Conservation (phyloP, 2,329 filamentous ascomycete species). For the Pezicula rhizophila region DNA sequence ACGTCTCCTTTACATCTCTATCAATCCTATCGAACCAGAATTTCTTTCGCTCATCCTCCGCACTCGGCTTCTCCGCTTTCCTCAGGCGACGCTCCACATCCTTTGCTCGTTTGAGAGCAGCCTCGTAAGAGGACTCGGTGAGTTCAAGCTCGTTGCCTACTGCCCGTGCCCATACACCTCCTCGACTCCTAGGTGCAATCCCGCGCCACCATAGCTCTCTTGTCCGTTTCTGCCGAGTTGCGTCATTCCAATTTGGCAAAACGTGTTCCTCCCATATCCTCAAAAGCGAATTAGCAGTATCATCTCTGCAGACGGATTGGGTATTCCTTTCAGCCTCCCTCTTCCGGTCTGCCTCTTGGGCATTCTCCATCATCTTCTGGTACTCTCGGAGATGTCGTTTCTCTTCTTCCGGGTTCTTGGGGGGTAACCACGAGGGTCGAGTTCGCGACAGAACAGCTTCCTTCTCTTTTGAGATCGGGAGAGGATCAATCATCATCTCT, state of each 20-base stretch:
- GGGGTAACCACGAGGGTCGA: conserved; percentile 76
- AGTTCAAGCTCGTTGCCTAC: conserved; percentile 29
- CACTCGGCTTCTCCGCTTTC: conserved; percentile 23
- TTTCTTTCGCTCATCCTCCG: conserved; percentile 48
- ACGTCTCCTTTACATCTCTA: conserved; percentile 60
- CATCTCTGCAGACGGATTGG: conserved; percentile 48
- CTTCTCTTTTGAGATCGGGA: conserved; percentile 81
- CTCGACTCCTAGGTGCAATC: conserved; percentile 61
- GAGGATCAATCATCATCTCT: conserved; percentile 77
- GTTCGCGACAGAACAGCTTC: conserved; percentile 77
- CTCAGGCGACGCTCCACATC: conserved; percentile 44
- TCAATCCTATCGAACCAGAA: conserved; percentile 60
- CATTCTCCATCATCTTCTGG: conserved; percentile 71
- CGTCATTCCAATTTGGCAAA: conserved; percentile 67
- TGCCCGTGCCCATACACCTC: conserved; percentile 26
- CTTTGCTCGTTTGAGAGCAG: conserved; percentile 62
- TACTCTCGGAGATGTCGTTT: conserved; percentile 81
- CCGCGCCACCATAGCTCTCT: conserved; percentile 80
- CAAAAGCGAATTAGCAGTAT: conserved; percentile 46
- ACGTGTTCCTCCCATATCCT: conserved; percentile 72
- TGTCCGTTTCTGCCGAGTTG: conserved; percentile 62
- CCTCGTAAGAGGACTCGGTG: conserved; percentile 60
- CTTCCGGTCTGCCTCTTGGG: conserved; percentile 53
- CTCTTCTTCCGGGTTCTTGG: conserved; percentile 87
- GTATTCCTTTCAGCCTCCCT: conserved; percentile 47